Evolutionary conservation across 2,329 filamentous ascomycete genomes (phyloP), one percentile per base, ranked within the genome.

Genomic region (Bipolaris gigantea): DNA sequence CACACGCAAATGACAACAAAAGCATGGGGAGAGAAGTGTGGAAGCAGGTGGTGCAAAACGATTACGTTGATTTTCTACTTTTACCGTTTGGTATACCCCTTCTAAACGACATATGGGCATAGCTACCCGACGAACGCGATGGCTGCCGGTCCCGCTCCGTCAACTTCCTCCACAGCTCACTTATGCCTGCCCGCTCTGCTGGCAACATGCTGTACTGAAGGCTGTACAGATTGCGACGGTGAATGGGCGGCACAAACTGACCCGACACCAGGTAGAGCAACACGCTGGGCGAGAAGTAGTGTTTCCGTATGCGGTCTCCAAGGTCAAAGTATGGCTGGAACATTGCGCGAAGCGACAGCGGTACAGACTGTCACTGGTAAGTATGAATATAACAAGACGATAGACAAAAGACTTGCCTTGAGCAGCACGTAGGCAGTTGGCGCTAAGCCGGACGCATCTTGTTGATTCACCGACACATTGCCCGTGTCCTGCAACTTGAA

Each of bases 151-250:
- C 58, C 13, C 54, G 52, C 51, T 66, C 61, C 15, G 56, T 70
- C 39, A 94, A 76, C 35, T 84, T 83, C 39, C 83, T 80, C 94
- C 95, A 99, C 73, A 97, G 88, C 70, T 97, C 92, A 65, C 84
- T 80, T 53, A 97, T 89, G 2, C 88, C 86, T 0, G 90, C 89
- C 40, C 95, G 81, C 49, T 84, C 84, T 7, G 90, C 89, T 0
- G 95, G 95, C 36, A 99, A 81, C 91, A 97, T 97, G 77, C 91
- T 96, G 75, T 99, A 99, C 76, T 99, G 94, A 66, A 99, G 80
- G 64, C 91, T 95, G 76, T 99, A 99, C 46, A 99, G 81, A 69
- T 94, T 95, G 70, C 92, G 93, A 48, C 95, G 85, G 71, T 97
- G 92, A 44, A 99, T 95, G 0, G 95, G 93, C 11, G 93, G 94